A percentile compares a stretch with the other conserved stretches of the same genome.
These are phyloP conservation scores for Vitellaria paradoxa DNA, from an alignment of 179 eudicot species.

Conservation along the genomic window DNA sequence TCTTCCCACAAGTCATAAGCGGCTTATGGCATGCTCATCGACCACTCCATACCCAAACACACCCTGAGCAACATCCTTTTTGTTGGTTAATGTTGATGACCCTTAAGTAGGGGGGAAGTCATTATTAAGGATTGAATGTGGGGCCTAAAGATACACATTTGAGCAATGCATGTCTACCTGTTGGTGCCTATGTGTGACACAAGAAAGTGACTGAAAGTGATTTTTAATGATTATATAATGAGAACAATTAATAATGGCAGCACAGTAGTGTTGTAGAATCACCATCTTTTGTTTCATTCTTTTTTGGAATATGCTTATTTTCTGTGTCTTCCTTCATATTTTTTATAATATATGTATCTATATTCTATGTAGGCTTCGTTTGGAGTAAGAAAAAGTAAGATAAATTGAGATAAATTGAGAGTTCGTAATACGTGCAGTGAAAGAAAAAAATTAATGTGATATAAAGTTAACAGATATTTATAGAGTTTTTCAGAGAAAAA, in stretches of 20 bases:
- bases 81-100: not conserved
- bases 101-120: slow-evolving; percentile 13
- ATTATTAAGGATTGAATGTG: slow-evolving; percentile 22
- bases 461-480: too few species aligned
- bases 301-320: slow-evolving; percentile 24
- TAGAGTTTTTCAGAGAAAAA: too few species aligned
- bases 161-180: slow-evolving; percentile 42
- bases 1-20: not conserved
- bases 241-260: slow-evolving; percentile 10
- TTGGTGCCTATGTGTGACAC: slow-evolving; percentile 47
- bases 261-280: slow-evolving; percentile 56
- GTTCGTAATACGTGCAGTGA: too few species aligned
- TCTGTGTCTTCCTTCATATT: not conserved
- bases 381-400: too few species aligned
- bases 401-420: too few species aligned
- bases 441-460: too few species aligned
- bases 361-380: too few species aligned
- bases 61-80: not conserved
- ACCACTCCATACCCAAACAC: not conserved
- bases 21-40: too few species aligned
- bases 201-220: slow-evolving; percentile 37
- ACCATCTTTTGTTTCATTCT: slow-evolving; percentile 41
- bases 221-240: slow-evolving; percentile 18
- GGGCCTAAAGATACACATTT: slow-evolving; percentile 36
- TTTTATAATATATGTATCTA: not conserved